Evolutionary conservation across 2,329 filamentous ascomycete genomes (phyloP), one percentile per base, ranked within the genome.

Genomic region (Penicillium expansum): DNA sequence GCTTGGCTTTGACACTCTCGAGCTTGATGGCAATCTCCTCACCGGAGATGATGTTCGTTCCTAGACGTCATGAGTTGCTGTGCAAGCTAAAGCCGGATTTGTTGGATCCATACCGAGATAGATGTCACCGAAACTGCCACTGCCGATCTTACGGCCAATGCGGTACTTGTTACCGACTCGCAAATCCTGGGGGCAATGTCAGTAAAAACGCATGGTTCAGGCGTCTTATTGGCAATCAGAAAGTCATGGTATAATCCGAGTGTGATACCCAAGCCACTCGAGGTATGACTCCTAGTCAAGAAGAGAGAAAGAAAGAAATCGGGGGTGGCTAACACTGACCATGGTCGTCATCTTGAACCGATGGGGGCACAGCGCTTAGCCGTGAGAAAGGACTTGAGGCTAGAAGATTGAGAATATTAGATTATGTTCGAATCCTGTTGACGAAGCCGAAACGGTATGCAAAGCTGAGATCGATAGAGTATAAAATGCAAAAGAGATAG

Each of bases 11-110:
- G 80, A 97, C 93, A 65, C 91, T 96, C 80, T 99, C 94, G 59
- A 99, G 91, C 83, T 99, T 99, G 83, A 99, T 99, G 75, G 94
- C 94, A 70, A 99, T 97, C 79, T 99, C 94, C 78, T 99, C 94
- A 62, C 94, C 94, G 5, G 94, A 97, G 78, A 97, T 97, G 80
- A 99, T 97, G 83, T 99, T 97, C 77, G 94, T 99, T 70, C 94
- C 94, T 87, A 43, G 33, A n/a, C 11, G 18, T 5, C 13, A 51
- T 68, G 51, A 67, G 64, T 56, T 35, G 37, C 8, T 39, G 32
- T 47, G 29, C 43, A 33, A 7, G 9, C 33, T 29, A 14, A 24
- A 42, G 20, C 14, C 18, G 20, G 20, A 20, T 20, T 32, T 20
- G 24, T 52, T 48, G 35, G 55, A 43, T 47, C 68, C 82, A 66